These are phyloP conservation scores for Solanum aculeatissimum DNA, from an alignment of 305 asterid genomes.

Conservation along the genomic window DNA sequence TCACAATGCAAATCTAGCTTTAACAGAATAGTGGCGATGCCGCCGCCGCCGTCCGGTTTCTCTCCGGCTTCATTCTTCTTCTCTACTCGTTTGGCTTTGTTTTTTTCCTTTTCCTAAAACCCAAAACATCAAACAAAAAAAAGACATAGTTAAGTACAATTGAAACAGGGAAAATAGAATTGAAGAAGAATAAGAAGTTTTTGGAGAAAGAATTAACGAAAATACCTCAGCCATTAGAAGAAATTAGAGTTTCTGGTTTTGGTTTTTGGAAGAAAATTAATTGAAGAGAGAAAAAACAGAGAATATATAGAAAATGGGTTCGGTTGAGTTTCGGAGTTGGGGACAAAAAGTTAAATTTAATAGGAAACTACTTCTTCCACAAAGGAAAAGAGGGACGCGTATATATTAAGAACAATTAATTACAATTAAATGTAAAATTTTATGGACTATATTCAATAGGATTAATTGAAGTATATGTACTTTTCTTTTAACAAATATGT, in stretches of 20 bases:
- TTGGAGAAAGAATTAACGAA: not conserved
- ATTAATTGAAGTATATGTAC: not conserved
- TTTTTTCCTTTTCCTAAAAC: slow-evolving; percentile 26
- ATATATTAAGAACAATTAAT: not conserved
- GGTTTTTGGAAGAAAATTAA: not conserved
- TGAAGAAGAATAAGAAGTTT: not conserved
- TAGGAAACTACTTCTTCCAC: not conserved
- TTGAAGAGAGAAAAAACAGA: slow-evolving; percentile 18
- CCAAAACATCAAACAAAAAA: not conserved
- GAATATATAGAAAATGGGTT: slow-evolving; percentile 22
- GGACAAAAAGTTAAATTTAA: not conserved
- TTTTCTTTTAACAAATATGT: no score
- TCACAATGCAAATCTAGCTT: slow-evolving; percentile 62
- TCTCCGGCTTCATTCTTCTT: slow-evolving; percentile 12
- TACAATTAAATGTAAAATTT: not conserved
- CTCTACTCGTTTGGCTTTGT: not conserved
- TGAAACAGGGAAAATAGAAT: not conserved
- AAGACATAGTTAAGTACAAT: not conserved
- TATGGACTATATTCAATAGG: not conserved
- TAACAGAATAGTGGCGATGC: slow-evolving; percentile 20
- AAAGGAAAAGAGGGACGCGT: not conserved
- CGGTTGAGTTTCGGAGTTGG: not conserved
- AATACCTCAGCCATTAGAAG: slow-evolving; percentile 68
- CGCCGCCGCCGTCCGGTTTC: slow-evolving; percentile 14
- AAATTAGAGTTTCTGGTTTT: not conserved